Evolutionary conservation across 2,329 filamentous ascomycete genomes (phyloP).

Genomic region (Sarocladium kiliense): DNA sequence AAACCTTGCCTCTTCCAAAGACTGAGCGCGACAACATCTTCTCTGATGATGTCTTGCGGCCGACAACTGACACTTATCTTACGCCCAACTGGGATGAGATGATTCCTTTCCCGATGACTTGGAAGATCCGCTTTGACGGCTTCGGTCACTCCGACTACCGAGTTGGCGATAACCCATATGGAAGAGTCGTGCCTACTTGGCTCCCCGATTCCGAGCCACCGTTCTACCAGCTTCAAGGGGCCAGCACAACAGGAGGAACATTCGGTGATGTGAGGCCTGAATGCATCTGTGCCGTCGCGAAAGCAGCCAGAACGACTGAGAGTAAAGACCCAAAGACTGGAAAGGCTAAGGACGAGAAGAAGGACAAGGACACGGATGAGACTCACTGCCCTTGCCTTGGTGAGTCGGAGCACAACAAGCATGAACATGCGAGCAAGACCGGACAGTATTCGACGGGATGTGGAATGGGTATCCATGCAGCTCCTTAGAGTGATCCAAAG

Average conservation of each 20-base stretch:
- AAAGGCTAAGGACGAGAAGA: too few relatives aligned
- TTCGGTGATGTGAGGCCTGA: too few relatives aligned
- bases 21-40: conserved; percentile 10
- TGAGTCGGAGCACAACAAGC: too few relatives aligned
- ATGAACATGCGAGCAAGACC: not conserved
- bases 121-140: conserved; percentile 2
- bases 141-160: not conserved
- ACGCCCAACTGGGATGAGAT: conserved; percentile 18
- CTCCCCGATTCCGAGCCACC: not conserved
- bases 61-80: conserved; percentile 15
- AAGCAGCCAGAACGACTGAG: too few relatives aligned
- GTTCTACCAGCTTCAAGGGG: not conserved
- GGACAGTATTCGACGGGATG: not conserved
- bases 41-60: conserved; percentile 9
- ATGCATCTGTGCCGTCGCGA: too few relatives aligned
- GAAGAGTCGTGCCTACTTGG: not conserved
- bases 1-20: not conserved
- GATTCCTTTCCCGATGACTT: conserved; percentile 14
- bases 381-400: too few relatives aligned
- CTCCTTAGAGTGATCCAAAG: not conserved
- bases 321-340: too few relatives aligned
- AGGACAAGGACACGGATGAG: too few relatives aligned
- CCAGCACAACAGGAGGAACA: not conserved
- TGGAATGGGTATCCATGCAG: not conserved
- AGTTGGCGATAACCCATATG: not conserved